phyloP scores from a whole-genome alignment of 2,329 filamentous ascomycete species.

The Metarhizium brunneum region DNA sequence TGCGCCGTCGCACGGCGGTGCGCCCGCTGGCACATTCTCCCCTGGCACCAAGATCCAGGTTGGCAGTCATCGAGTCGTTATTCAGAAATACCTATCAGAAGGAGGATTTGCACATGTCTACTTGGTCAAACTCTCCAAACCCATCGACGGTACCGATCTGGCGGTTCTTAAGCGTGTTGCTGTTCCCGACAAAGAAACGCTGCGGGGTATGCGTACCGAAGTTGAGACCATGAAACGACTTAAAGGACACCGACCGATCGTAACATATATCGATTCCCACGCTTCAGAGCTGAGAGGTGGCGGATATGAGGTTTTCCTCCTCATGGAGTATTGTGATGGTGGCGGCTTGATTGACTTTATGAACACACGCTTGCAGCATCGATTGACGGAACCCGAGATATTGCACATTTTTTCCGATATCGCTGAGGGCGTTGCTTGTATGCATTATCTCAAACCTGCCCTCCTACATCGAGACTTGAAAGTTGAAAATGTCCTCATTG shows the following conservation, averaged over 20 bases:
- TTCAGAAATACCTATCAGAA: slow-evolving; percentile 96
- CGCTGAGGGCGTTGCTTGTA: slow-evolving; percentile 91
- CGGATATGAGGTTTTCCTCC: slow-evolving; percentile 93
- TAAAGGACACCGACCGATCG: slow-evolving; percentile 91
- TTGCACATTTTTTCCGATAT: slow-evolving; percentile 95
- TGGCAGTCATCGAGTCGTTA: slow-evolving; percentile 82
- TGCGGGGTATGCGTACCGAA: slow-evolving; percentile 95
- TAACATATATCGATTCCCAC: slow-evolving; percentile 97
- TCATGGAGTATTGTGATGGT: slow-evolving; percentile 96
- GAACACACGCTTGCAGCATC: slow-evolving; percentile 95
- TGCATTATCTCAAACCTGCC: slow-evolving; percentile 96
- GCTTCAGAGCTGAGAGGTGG: slow-evolving; percentile 87
- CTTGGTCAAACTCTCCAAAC: slow-evolving; percentile 74
- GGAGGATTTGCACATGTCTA: slow-evolving; percentile 98
- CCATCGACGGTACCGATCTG: slow-evolving; percentile 67
- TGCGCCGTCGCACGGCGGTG: slow-evolving; percentile 17
- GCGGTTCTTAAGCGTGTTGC: slow-evolving; percentile 92
- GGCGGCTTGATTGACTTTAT: slow-evolving; percentile 98
- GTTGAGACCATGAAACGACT: slow-evolving; percentile 99
- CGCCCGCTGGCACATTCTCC: slow-evolving; percentile 77
- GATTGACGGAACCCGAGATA: slow-evolving; percentile 94
- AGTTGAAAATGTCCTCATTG: slow-evolving; percentile 95
- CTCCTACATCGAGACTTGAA: slow-evolving; percentile 91
- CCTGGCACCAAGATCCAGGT: slow-evolving; percentile 96
- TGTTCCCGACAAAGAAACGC: slow-evolving; percentile 87